Evolutionary conservation across 2,329 filamentous ascomycete genomes (phyloP).

Genomic region (Alternaria postmessia): DNA sequence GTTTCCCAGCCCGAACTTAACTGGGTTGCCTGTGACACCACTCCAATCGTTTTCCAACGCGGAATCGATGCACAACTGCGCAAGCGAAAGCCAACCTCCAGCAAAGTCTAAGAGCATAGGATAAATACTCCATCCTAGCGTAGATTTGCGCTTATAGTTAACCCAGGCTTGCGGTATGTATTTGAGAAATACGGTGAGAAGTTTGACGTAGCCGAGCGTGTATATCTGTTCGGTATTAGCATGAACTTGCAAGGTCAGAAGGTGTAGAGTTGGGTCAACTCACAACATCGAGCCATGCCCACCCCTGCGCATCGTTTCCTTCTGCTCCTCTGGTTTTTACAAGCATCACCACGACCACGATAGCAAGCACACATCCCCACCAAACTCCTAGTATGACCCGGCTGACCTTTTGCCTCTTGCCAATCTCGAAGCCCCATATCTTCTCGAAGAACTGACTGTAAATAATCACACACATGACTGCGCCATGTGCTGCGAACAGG

Average conservation of each 20-base stretch:
- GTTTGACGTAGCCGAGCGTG: conserved; percentile 85
- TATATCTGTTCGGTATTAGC: conserved; percentile 56
- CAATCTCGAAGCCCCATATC: conserved; percentile 79
- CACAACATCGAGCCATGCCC: conserved; percentile 73
- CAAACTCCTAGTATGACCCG: conserved; percentile 73
- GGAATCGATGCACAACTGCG: conserved; percentile 85
- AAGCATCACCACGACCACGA: conserved; percentile 58
- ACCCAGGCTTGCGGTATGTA: conserved; percentile 76
- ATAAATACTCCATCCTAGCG: conserved; percentile 84
- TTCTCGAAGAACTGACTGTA: conserved; percentile 77
- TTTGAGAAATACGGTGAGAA: conserved; percentile 88
- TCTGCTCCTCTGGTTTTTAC: conserved; percentile 55
- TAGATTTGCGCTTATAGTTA: conserved; percentile 86
- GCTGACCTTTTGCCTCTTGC: conserved; percentile 62
- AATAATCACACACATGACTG: conserved; percentile 74
- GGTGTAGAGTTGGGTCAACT: conserved; percentile 62
- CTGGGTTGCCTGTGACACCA: conserved; percentile 87
- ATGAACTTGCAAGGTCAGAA: not conserved
- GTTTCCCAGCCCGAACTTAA: conserved; percentile 87
- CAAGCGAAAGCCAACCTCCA: conserved; percentile 81
- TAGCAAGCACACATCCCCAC: conserved; percentile 70
- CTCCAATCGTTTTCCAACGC: conserved; percentile 87
- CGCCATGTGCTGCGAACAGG: conserved; percentile 82
- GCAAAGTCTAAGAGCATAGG: conserved; percentile 84
- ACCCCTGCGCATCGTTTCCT: conserved; percentile 58